Percentiles rank a stretch among this genome's conserved stretches.
These are phyloP conservation scores for Paramyrothecium sp. DNA, from an alignment of 2,329 filamentous ascomycete genomes.

Conservation along the genomic window DNA sequence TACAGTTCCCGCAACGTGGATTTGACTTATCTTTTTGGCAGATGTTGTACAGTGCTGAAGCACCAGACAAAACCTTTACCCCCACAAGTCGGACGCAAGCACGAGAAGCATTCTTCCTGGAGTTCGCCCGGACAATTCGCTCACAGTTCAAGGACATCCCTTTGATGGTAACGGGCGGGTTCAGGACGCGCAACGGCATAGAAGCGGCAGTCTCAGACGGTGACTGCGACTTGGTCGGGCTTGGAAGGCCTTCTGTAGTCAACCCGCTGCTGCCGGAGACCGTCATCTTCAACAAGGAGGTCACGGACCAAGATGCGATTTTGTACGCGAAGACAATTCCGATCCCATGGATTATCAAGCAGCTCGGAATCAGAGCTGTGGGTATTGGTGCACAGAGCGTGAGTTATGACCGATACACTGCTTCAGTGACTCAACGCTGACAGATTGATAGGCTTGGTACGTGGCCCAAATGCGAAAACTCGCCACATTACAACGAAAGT, in stretches of 20 bases:
- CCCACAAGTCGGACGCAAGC: conserved; percentile 38
- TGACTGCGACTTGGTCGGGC: conserved; percentile 39
- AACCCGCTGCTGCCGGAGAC: conserved; percentile 32
- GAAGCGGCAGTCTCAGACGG: conserved; percentile 34
- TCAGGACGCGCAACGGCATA: conserved; percentile 47
- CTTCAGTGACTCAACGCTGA: no score
- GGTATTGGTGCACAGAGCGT: conserved; percentile 12
- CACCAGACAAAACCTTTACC: conserved; percentile 1
- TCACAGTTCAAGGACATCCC: conserved; percentile 39
- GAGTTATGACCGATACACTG: conserved; percentile 3
- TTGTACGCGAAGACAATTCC: conserved; percentile 23
- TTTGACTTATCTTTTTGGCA: conserved; percentile 10
- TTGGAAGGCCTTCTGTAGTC: conserved; percentile 35
- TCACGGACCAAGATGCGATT: no score
- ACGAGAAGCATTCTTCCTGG: conserved; percentile 67
- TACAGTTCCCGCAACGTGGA: conserved; percentile 1
- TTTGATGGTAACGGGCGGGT: conserved; percentile 62
- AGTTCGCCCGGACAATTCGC: conserved; percentile 57
- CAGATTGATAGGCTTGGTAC: no score
- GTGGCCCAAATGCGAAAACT: no score
- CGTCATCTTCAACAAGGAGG: no score
- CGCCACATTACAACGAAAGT: no score
- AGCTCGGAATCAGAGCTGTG: conserved; percentile 15
- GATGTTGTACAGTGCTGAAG: conserved; percentile 29
- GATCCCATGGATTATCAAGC: conserved; percentile 16